phyloP scores from a whole-genome alignment of 495 filamentous ascomycete genomes.

The Aspergillus asperescens region DNA sequence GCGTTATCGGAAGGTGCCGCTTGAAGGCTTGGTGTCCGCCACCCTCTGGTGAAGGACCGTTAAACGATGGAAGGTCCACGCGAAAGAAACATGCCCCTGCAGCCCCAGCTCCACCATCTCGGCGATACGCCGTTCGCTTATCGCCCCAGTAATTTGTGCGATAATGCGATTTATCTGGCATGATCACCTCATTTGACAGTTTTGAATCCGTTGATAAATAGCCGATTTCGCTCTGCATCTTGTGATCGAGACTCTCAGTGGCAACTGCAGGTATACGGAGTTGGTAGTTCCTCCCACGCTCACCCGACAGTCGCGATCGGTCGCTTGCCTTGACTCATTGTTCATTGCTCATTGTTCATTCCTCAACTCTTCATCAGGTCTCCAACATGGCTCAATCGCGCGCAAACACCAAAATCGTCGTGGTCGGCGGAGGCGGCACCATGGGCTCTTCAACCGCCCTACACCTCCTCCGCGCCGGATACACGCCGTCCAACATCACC shows the following conservation, averaged over 20 bases:
- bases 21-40: no score
- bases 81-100: background rate
- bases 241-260: no score
- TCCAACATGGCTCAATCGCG: background rate
- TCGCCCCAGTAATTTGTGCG: background rate
- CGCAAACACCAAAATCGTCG: background rate
- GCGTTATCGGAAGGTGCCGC: no score
- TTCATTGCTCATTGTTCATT: background rate
- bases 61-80: slow-evolving; percentile 9
- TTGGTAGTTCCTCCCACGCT: no score
- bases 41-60: background rate
- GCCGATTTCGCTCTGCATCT: no score
- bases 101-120: background rate
- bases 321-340: no score
- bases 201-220: no score
- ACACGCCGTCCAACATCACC: slow-evolving; percentile 4
- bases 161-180: background rate
- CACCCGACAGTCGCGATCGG: no score
- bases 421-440: slow-evolving; percentile 3
- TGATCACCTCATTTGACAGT: background rate
- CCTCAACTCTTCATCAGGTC: background rate
- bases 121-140: background rate
- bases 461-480: slow-evolving; percentile 1
- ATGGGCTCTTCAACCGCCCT: slow-evolving; percentile 4
- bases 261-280: no score